A percentile compares a stretch with the other conserved stretches of the same genome.
phyloP scores from a whole-genome alignment of 2,329 filamentous ascomycete species.

The Pseudohalonectria lignicola region DNA sequence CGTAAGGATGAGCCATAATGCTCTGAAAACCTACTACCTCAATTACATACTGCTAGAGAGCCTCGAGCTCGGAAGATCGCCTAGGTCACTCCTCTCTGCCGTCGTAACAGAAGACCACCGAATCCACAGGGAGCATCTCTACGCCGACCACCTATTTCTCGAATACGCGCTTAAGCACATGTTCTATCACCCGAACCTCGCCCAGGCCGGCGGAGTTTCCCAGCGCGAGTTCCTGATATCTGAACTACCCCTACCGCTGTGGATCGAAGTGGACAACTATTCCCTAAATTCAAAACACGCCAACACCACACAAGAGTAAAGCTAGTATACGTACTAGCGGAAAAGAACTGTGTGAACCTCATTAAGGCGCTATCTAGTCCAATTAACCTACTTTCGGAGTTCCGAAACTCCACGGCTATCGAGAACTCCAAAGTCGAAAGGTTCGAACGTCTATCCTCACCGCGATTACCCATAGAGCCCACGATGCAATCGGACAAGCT shows the following conservation, averaged over 20 bases:
- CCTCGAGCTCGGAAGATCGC: neutral
- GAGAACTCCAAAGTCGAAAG: too few relatives aligned
- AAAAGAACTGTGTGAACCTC: neutral
- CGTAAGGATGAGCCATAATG: slow-evolving; percentile 25
- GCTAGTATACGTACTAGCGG: neutral
- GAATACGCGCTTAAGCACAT: slow-evolving; percentile 29
- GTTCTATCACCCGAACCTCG: slow-evolving; percentile 27
- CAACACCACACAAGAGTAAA: neutral
- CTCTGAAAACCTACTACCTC: slow-evolving; percentile 30
- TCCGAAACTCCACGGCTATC: too few relatives aligned
- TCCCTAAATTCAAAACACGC: neutral
- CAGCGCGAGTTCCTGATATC: slow-evolving; percentile 21
- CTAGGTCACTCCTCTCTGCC: neutral
- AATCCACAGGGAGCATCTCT: neutral
- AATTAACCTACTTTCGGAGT: neutral
- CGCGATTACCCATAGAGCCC: neutral
- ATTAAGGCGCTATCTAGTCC: neutral
- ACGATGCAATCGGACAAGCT: neutral
- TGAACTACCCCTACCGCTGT: too few relatives aligned
- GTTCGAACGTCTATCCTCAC: too few relatives aligned
- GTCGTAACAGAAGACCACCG: neutral
- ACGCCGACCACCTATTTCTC: slow-evolving; percentile 28
- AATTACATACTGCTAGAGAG: slow-evolving; percentile 20
- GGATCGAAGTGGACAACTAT: neutral
- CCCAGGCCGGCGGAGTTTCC: slow-evolving; percentile 14